Evolutionary conservation across 805 yeast species (phyloP), one percentile per base, ranked within the genome.

Genomic region (Cyberlindnera meyerae): DNA sequence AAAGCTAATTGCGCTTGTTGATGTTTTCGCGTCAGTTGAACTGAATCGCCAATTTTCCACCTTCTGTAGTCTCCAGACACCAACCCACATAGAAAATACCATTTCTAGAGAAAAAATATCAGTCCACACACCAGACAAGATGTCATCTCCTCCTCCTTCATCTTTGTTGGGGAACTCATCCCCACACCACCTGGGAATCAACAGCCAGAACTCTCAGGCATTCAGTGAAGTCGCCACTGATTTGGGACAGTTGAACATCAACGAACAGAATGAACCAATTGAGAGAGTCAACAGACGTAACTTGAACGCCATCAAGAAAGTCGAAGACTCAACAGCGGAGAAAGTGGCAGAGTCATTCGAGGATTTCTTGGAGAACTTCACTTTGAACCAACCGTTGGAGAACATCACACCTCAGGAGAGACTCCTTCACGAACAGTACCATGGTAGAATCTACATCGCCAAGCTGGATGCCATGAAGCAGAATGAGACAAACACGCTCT

Each of bases 291-390:
- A 71, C 51, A 71, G 82, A 63, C 71, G 81, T 52, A 73, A 75
- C 42, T 65, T 80, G 41, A 68, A 75, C 40, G 77, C 78, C 18
- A 85, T 90, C 36, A 88, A 94, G 18, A 86, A 83, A 55, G 96
- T 93, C 18, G 76, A 76, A 18, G 98, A 93, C 64, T 77, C 78
- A 31, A 87, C 96, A 4, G 97, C 96, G 41, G 97, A 89, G 57
- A 86, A 86, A 49, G 97, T 93, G 13, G 75, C 90, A 29, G 96
- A 87, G 59, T 79, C 89, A 12, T 90, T 93, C 58, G 96, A 89
- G 58, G 76, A 72, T 46, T 90, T 90, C 54, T 62, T 90, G 38
- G 83, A 79, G 53, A 82, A 75, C 22, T 90, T 68, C 54, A 63
- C 73, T 30, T 65, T 61, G 7, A 57, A 64, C 15, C 57, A 57